Evolutionary conservation across 441 rosid genomes (phyloP), one percentile per base, ranked within the genome.

Genomic region (Corymbia calophylla): DNA sequence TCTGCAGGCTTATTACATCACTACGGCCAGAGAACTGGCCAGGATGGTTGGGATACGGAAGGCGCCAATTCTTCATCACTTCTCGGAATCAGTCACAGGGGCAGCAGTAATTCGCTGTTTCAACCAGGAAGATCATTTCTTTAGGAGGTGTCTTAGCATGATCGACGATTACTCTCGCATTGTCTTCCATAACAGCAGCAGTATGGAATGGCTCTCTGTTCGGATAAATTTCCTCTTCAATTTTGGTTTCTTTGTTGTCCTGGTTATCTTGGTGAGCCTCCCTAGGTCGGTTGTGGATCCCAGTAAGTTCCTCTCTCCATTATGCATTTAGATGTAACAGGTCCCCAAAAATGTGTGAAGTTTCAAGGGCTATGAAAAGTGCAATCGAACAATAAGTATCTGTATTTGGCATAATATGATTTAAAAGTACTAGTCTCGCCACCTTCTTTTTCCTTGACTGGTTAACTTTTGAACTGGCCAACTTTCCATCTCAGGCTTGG

Each of bases 1-100:
- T 64, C 25, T 92, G 88, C 95, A 95, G 98, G 92, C 91, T 29
- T 94, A 94, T 89, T 95, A 95, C 90, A 94, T 94, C 70, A 89
- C 94, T 55, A 95, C 96, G 47, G 97, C 98, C 3, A 93, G 98
- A 92, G 97, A 96, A 90, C 91, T 96, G 87, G 97, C 97, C 44
- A 94, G 97, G 93, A 94, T 96, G 95, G 94, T 95, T 89, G 96
- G 96, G 85, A 93, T 91, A 84, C 90, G 92, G 88, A 96, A 96
- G 90, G 95, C 96, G 87, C 97, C 98, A 66, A 92, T 95, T 88
- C 92, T 95, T 88, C 96, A 96, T 90, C 98, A 95, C 87, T 96
- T 93, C 90, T 94, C 96, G 17, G 97, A 96, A 92, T 91, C 97
- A 27, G 93, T 95, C 23, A 10, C 92, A 5, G 97, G 97, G 21